Evolutionary conservation across 2,329 filamentous ascomycete genomes (phyloP), one percentile per base, ranked within the genome.

Genomic region (Scedosporium boydii): DNA sequence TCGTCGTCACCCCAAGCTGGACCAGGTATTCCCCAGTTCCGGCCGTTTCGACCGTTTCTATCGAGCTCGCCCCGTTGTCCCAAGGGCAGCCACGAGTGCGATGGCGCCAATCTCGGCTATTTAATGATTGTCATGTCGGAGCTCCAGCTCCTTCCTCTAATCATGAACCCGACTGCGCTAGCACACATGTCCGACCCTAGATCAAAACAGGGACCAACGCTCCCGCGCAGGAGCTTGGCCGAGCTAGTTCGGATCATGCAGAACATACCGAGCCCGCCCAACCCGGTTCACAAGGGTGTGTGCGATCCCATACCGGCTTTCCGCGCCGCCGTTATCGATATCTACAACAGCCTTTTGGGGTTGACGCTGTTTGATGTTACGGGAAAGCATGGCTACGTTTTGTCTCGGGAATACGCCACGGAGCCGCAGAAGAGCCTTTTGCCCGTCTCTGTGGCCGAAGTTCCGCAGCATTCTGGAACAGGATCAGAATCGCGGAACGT

Each of bases 51-150:
- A 9, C 4, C 38, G 18, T 59, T 63, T 29, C 26, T 79, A 3
- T 76, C 74, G 1, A 75, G 72, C 38, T 71, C 68, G 0, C 74
- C 80, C 3, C 74, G 81, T 41, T 84, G 81, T 62, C 79, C 80
- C 16, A 80, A 75, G 63, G 78, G 79, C 0, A 79, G 75, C 61
- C 79, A 78, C 61, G 71, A 72, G 67, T 84, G 81, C 62, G 82
- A 84, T 64, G 79, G 80, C 0, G 76, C 76, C 0, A 82, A 81
- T 61, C 71, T 84, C 0, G 81, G 81, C 3, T 84, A 80, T 80
- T 67, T 82, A 41, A 80, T 83, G 76, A 72, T 82, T n/a, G 70
- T 77, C 0, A 79, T 78, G 61, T 77, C 78, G 59, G 78, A 82
- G 65, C 70, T 82, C 60, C 74, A 75, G 51, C 69, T 82, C 1